These are phyloP conservation scores for Nemania sp. DNA, from an alignment of 2,329 filamentous ascomycete species.

Conservation along the genomic window DNA sequence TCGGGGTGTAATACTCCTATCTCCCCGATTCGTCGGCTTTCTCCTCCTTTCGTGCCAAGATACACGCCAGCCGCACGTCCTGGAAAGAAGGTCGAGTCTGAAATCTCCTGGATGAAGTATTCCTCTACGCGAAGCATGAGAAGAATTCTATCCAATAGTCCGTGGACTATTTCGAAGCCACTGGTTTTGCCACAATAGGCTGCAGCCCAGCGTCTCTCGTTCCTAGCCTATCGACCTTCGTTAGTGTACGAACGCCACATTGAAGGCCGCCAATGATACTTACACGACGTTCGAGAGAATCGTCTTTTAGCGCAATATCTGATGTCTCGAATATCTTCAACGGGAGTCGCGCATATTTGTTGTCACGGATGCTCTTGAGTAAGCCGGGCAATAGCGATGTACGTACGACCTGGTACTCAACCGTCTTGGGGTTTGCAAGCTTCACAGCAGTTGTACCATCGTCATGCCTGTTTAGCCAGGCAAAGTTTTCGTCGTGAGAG, in stretches of 20 bases:
- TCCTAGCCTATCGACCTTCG: conserved; percentile 73
- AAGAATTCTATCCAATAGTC: conserved; percentile 90
- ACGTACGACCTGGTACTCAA: conserved; percentile 83
- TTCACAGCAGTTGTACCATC: conserved; percentile 77
- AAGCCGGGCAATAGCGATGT: conserved; percentile 80
- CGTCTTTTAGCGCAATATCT: conserved; percentile 89
- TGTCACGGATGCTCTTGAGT: conserved; percentile 83
- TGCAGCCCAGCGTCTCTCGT: conserved; percentile 95
- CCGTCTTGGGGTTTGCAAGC: conserved; percentile 82
- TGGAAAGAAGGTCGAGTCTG: conserved; percentile 90
- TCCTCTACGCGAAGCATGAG: conserved; percentile 85
- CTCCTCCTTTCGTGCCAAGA: conserved; percentile 71
- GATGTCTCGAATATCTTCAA: conserved; percentile 85
- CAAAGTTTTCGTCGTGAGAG: conserved; percentile 98
- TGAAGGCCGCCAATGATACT: not conserved
- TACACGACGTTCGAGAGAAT: conserved; percentile 73
- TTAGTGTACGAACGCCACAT: conserved; percentile 9
- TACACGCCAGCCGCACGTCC: conserved; percentile 90
- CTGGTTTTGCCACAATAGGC: conserved; percentile 94
- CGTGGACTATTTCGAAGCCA: conserved; percentile 96
- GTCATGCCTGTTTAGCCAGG: conserved; percentile 84
- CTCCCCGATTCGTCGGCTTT: conserved; percentile 82
- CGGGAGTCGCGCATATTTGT: conserved; percentile 79
- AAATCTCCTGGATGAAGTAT: conserved; percentile 95
- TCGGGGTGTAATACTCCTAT: conserved; percentile 95